A percentile compares a stretch with the other conserved stretches of the same genome.
phyloP scores from a whole-genome alignment of 73 alveolate species.

The Paraurostyla sp. region DNA sequence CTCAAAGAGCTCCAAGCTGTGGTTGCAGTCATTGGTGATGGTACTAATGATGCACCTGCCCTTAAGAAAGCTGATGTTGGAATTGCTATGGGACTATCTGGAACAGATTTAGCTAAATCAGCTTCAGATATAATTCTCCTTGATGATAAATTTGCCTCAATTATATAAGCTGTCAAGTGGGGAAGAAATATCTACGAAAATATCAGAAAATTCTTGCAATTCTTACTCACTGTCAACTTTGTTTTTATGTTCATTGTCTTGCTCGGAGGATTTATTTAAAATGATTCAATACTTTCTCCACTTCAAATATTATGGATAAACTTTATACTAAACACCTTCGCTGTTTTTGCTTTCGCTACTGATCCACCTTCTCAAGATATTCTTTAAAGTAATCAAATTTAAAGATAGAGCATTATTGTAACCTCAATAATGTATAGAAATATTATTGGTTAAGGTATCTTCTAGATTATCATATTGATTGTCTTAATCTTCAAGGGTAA shows the following conservation, averaged over 20 bases:
- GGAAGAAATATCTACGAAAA: constrained; percentile 79
- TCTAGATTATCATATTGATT: constrained; percentile 71
- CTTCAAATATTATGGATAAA: not conserved
- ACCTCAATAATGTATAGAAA: not conserved
- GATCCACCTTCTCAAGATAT: not conserved
- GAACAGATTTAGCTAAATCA: constrained; percentile 95
- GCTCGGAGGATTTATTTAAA: not conserved
- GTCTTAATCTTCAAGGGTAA: not conserved
- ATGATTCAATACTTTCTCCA: not conserved
- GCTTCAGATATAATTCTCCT: constrained; percentile 91
- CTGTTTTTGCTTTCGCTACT: not conserved
- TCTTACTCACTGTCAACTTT: not conserved
- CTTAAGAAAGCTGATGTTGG: constrained; percentile 95
- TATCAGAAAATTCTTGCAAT: constrained; percentile 4
- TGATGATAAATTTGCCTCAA: constrained; percentile 85
- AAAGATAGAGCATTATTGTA: not conserved
- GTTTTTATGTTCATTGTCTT: not conserved
- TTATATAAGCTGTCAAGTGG: constrained; percentile 85
- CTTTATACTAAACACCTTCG: not conserved
- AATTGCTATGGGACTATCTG: constrained; percentile 95
- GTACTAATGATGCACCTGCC: constrained; percentile 91
- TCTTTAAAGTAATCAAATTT: not conserved
- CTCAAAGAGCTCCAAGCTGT: constrained; percentile 86
- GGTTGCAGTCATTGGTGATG: constrained; percentile 97
- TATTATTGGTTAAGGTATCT: constrained; percentile 80